Evolutionary conservation across 306 rosid species (phyloP).

Genomic region (Hippophae tibetana): DNA sequence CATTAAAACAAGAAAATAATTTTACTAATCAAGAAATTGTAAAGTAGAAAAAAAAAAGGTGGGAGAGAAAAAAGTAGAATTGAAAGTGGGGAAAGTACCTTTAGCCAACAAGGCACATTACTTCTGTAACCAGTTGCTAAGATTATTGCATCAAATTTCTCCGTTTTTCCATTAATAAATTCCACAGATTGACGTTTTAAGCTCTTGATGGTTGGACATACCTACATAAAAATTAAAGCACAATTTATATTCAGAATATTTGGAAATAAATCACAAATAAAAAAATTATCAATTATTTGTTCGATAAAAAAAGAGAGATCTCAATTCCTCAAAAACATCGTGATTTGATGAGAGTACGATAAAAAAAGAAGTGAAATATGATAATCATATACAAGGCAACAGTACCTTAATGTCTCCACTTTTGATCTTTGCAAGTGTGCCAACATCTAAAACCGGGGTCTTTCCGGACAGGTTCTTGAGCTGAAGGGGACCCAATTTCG

Average conservation of each 20-base stretch:
- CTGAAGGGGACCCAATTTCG: constrained; percentile 78
- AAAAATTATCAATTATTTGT: too few species aligned
- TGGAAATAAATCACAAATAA: background rate
- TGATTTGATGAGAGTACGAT: constrained; percentile 2
- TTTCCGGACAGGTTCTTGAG: constrained; percentile 87
- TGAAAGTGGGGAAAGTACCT: constrained; percentile 37
- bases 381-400: constrained; percentile 11
- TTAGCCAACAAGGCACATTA: constrained; percentile 94
- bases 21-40: background rate
- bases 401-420: constrained; percentile 78
- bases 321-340: constrained; percentile 3
- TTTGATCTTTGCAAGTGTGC: constrained; percentile 91
- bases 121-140: constrained; percentile 98
- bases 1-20: background rate
- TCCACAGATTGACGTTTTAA: constrained; percentile 61
- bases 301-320: background rate
- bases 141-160: constrained; percentile 72
- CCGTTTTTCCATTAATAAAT: constrained; percentile 54
- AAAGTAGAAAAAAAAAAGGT: background rate
- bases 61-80: background rate
- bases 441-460: constrained; percentile 94
- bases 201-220: constrained; percentile 65
- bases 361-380: background rate
- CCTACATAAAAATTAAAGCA: constrained; percentile 31
- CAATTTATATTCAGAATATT: background rate